Conservation (phyloP, 83 land plant species). For the Larix sibirica region DNA sequence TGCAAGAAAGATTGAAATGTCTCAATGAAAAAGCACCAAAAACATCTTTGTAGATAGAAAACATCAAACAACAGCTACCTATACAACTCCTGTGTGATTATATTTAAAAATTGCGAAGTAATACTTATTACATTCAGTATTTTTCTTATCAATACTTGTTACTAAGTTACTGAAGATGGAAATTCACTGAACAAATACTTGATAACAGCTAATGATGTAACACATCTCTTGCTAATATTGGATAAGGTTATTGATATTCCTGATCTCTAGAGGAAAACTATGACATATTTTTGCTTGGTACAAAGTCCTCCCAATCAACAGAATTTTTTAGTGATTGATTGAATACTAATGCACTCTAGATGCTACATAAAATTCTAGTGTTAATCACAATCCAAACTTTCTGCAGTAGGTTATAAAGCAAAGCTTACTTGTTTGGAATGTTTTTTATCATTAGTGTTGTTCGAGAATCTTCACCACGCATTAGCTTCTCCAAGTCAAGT, state of each 20-base stretch:
- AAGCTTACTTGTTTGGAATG: slow-evolving; percentile 70
- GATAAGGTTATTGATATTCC: too few species aligned
- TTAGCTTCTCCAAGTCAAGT: slow-evolving; percentile 63
- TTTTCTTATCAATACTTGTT: too few species aligned
- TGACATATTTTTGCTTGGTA: neutral
- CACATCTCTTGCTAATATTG: too few species aligned
- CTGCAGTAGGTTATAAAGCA: neutral
- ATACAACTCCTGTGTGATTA: neutral
- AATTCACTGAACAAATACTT: too few species aligned
- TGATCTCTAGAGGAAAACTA: too few species aligned
- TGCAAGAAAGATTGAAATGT: neutral
- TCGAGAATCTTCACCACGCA: slow-evolving; percentile 60
- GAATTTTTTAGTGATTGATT: neutral
- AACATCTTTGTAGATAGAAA: neutral
- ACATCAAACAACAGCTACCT: neutral
- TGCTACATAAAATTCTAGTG: neutral
- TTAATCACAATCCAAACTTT: neutral
- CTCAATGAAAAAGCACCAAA: neutral
- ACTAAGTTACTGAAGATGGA: too few species aligned
- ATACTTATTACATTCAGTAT: neutral
- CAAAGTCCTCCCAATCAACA: neutral
- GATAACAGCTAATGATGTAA: too few species aligned
- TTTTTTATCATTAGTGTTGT: slow-evolving; percentile 81
- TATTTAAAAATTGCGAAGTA: neutral
- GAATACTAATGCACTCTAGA: neutral